Evolutionary conservation across 257 asterid species (phyloP), one percentile per base, ranked within the genome.

Genomic region (Primulina huaijiensis): DNA sequence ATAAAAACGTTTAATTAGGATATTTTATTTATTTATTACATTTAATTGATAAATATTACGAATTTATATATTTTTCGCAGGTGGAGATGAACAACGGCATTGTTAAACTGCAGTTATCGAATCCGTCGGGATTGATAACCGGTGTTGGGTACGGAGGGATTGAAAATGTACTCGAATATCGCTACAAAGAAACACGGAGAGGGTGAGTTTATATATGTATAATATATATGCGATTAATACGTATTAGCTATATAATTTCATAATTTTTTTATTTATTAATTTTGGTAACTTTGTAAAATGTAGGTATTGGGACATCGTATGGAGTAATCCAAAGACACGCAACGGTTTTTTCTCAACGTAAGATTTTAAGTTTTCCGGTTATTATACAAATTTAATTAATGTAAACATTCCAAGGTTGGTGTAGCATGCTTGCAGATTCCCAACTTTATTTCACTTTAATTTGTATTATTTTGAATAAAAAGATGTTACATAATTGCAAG

Each of bases 231-330:
- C 25, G 25, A 27, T 27, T 27, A 27, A 3, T 27, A 27, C 30
- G 59, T 27, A 27, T 27, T 27, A 27, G 30, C 30, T 27, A 27
- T 27, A 27, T 37, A 16, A 30, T 25, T 67, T 34, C 46, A 40
- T 2, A 2, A 3, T 2, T 19, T 17, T 38, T 10, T 23, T 23
- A 7, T 27, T 2, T 8, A 9, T 9, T 8, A 2, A 2, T 33
- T 30, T 23, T 10, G 20, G 64, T 31, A 29, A 43, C 29, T 25
- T 2, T 20, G 3, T 11, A 34, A 53, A 71, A 46, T 77, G 74
- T 75, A 89, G 95, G 20, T 85, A 87, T 59, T 89, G 96, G 96
- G 96, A 89, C 77, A 67, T 80, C 6, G 76, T 82, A 11, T 89
- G 92, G 96, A 81, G 68, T 66, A 78, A 78, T 72, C 86, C 83